A percentile compares a stretch with the other conserved stretches of the same genome.
Evolutionary conservation across 495 filamentous ascomycete species (phyloP).

Genomic region (Penicillium egyptiacum): DNA sequence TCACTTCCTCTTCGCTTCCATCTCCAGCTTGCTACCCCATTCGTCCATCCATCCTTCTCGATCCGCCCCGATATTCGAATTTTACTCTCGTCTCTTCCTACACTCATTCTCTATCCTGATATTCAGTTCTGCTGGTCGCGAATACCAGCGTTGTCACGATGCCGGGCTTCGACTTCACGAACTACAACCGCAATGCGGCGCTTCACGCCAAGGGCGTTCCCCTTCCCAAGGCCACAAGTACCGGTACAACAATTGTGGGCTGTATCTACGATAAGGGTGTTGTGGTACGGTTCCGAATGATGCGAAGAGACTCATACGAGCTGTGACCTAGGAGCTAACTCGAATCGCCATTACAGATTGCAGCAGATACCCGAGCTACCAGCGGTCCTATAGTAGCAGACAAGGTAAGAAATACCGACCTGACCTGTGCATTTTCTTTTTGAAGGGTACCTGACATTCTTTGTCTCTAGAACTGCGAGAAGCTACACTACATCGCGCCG

Average conservation of each 20-base stretch:
- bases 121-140: slow-evolving; percentile 9
- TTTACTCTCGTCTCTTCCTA: slow-evolving; percentile 1
- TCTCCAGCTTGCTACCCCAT: slow-evolving; percentile 25
- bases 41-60: slow-evolving; percentile 18
- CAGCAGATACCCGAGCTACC: slow-evolving; percentile 96
- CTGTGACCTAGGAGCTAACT: slow-evolving; percentile 17
- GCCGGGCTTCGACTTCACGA: slow-evolving; percentile 99
- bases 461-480: slow-evolving; percentile 86
- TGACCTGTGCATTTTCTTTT: neutral
- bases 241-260: slow-evolving; percentile 98
- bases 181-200: slow-evolving; percentile 96
- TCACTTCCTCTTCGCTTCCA: slow-evolving; percentile 27
- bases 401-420: slow-evolving; percentile 59
- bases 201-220: slow-evolving; percentile 91
- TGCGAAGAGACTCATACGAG: neutral
- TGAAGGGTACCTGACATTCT: neutral
- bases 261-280: slow-evolving; percentile 97
- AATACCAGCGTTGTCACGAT: slow-evolving; percentile 55
- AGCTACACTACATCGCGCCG: slow-evolving; percentile 97
- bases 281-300: slow-evolving; percentile 59
- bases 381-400: slow-evolving; percentile 98
- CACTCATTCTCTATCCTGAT: slow-evolving; percentile 1
- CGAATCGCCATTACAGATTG: slow-evolving; percentile 59
- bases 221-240: slow-evolving; percentile 95
- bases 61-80: slow-evolving; percentile 8